Base-by-base conservation (phyloP, 1,284 basidiomycete genomes). In the Malassezia dermatis region DNA sequence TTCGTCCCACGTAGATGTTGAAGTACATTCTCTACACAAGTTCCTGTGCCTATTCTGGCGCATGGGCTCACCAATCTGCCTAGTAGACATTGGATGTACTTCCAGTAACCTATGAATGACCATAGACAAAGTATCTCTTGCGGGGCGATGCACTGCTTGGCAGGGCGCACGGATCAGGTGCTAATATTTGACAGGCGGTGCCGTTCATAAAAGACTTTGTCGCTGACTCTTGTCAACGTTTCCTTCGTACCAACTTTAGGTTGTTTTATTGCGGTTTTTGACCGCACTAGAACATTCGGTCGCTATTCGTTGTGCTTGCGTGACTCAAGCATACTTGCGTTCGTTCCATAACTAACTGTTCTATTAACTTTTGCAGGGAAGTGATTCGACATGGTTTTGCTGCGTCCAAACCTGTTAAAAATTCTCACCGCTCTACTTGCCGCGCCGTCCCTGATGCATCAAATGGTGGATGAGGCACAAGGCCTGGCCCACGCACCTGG, bases 341-440 rank as follows among this genome's bases (percentile, higher is more conserved):
- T 46, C 44, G 44, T 46, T 46, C 44, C 44, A 2, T 23, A 23
- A 26, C 19, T 17, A 46, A 46, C 19, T 17, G 13, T 46, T 32
- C 30, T 46, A 46, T 30, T 46, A 46, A 46, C 44, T 15, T 30
- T 32, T 3, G 21, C 44, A 46, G 44, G 30, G n/a, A 39, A 39
- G 37, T 39, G 7, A 32, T 26, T 31, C 19, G 15, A 8, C 41
- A 43, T 43, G 41, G 41, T 43, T 10, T n/a, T 43, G 7, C 24
- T 43, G 8, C 24, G 24, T 13, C 24, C 41, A 6, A 27, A 17
- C 24, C 23, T 43, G 12, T 6, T 43, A 21, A 24, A 43, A 27
- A 43, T 43, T 43, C 41, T 43, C 24, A 28, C 41, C 41, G n/a
- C n/a, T 24, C 27, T 43, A 17, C 27, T 43, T n/a, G 12, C 41